Evolutionary conservation across 108 stramenopile species (phyloP).

Genomic region (Parmales sp.): DNA sequence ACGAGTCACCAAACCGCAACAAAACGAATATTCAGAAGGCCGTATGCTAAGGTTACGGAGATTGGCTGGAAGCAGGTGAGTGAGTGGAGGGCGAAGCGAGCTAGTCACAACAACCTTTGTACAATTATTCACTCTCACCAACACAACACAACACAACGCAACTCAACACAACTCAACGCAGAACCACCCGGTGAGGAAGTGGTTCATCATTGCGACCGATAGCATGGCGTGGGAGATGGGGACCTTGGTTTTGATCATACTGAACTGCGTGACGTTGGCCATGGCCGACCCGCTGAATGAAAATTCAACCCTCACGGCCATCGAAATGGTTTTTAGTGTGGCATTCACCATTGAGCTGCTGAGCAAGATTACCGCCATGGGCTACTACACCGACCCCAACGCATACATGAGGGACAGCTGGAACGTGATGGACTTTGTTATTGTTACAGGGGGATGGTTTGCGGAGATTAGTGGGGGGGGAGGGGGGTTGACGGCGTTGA

Average conservation of each 20-base stretch:
- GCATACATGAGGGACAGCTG: conserved; percentile 32
- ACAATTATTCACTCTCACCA: no score
- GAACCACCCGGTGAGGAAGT: background rate
- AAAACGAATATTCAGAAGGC: background rate
- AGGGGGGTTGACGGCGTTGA: background rate
- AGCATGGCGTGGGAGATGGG: background rate
- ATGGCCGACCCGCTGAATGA: background rate
- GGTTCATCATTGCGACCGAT: background rate
- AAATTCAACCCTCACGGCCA: background rate
- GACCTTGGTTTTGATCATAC: background rate
- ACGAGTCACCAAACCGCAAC: no score
- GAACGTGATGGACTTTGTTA: conserved; percentile 17
- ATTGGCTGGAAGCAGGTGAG: background rate
- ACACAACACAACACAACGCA: no score
- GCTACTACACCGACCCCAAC: conserved; percentile 8
- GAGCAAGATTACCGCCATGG: conserved; percentile 34
- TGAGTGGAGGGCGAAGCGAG: no score
- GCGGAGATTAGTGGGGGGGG: background rate
- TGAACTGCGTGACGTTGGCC: conserved; percentile 4
- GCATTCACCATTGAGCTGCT: conserved; percentile 34
- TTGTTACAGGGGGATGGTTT: background rate
- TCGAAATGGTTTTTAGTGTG: conserved; percentile 33
- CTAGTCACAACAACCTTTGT: no score
- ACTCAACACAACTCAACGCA: no score
- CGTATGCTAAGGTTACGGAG: conserved; percentile 1